phyloP scores from a whole-genome alignment of 2,329 filamentous ascomycete species.

The Malbranchea zuffiana region DNA sequence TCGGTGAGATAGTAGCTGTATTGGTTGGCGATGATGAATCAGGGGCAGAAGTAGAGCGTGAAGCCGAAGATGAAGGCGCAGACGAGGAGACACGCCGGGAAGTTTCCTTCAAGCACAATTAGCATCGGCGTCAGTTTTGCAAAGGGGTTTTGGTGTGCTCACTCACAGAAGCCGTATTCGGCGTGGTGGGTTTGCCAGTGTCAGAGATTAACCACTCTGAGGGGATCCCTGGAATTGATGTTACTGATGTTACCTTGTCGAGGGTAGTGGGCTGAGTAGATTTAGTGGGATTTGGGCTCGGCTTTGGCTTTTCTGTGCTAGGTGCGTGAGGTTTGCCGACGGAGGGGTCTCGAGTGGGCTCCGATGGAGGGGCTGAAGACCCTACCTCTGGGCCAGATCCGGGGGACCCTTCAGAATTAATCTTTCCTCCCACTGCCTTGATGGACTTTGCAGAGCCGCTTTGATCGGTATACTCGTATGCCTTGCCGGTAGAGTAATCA shows the following conservation, averaged over 20 bases:
- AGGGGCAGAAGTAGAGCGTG: slow-evolving; percentile 14
- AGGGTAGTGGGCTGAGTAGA: slow-evolving; percentile 41
- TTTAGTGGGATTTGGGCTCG: slow-evolving; percentile 54
- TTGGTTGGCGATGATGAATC: slow-evolving; percentile 12
- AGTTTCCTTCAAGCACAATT: slow-evolving; percentile 18
- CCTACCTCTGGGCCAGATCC: slow-evolving; percentile 36
- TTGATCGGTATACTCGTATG: slow-evolving; percentile 71
- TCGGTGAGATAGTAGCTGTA: slow-evolving; percentile 19
- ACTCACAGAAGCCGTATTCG: slow-evolving; percentile 57
- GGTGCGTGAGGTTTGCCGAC: slow-evolving; percentile 6
- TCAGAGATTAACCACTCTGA: slow-evolving; percentile 70
- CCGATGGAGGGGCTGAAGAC: slow-evolving; percentile 49
- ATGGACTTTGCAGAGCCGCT: slow-evolving; percentile 76
- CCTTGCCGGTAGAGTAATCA: slow-evolving; percentile 85
- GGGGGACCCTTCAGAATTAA: slow-evolving; percentile 55
- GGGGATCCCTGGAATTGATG: slow-evolving; percentile 49
- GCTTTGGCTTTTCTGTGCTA: neutral
- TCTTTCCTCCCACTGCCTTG: slow-evolving; percentile 60
- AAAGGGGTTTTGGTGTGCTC: slow-evolving; percentile 41
- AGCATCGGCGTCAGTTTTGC: too few relatives aligned
- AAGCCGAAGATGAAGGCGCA: slow-evolving; percentile 9
- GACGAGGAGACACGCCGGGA: slow-evolving; percentile 5
- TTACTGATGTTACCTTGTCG: slow-evolving; percentile 32
- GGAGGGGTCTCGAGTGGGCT: slow-evolving; percentile 41
- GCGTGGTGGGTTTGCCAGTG: slow-evolving; percentile 61